phyloP scores from a whole-genome alignment of 2,329 filamentous ascomycete species.

The Aspergillus japonicus region DNA sequence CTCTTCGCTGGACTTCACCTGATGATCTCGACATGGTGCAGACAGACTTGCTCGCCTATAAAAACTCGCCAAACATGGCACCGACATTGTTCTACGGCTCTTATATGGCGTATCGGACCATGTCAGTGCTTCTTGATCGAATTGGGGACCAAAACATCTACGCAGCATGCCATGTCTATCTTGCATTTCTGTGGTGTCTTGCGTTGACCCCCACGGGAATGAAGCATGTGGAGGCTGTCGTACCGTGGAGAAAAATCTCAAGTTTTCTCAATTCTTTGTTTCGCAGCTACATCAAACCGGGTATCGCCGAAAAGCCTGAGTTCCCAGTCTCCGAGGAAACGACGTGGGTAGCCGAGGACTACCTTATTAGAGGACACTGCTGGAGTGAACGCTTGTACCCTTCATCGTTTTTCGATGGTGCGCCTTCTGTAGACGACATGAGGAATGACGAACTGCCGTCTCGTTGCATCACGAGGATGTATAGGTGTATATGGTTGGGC shows the following conservation, averaged over 20 bases:
- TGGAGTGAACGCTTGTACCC: constrained; percentile 54
- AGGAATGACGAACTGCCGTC: constrained; percentile 52
- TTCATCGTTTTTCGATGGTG: constrained; percentile 50
- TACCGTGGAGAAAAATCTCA: constrained; percentile 54
- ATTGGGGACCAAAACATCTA: constrained; percentile 53
- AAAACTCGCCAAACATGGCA: constrained; percentile 19
- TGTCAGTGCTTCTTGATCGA: constrained; percentile 47
- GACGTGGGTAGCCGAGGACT: constrained; percentile 59
- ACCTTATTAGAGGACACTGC: constrained; percentile 54
- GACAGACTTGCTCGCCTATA: constrained; percentile 14
- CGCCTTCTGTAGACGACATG: constrained; percentile 55
- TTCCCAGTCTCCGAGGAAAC: constrained; percentile 47
- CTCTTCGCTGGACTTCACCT: constrained; percentile 23
- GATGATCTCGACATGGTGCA: constrained; percentile 14
- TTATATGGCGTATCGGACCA: constrained; percentile 43
- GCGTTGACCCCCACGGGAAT: constrained; percentile 38
- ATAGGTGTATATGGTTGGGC: constrained; percentile 54
- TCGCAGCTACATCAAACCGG: constrained; percentile 36
- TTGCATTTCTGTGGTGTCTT: constrained; percentile 53
- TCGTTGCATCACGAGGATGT: constrained; percentile 48
- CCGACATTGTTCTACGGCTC: constrained; percentile 39
- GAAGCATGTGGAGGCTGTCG: constrained; percentile 41
- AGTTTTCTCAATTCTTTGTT: constrained; percentile 55
- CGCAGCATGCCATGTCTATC: constrained; percentile 54
- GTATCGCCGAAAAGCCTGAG: constrained; percentile 35